Conservation (phyloP, 208 protist species). For the Crithidia brevicula region DNA sequence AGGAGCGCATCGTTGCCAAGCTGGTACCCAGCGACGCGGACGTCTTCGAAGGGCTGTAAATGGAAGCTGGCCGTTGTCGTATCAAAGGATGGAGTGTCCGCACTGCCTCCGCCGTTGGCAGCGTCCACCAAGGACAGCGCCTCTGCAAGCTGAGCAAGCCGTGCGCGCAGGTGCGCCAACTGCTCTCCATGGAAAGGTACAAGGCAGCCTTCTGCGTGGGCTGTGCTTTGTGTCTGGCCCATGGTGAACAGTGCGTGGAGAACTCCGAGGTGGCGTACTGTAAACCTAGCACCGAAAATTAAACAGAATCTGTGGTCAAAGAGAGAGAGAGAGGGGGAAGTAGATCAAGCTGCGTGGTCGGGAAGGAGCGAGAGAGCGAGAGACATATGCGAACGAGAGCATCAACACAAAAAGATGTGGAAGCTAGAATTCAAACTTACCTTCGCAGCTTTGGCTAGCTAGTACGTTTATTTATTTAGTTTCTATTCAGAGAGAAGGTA, state of each 20-base stretch:
- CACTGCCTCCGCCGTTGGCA: not conserved
- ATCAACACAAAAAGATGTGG: too few species aligned
- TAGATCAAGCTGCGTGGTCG: too few species aligned
- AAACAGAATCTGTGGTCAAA: too few species aligned
- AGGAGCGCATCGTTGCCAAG: slow-evolving; percentile 23
- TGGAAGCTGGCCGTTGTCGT: not conserved
- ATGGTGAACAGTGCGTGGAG: slow-evolving; percentile 1
- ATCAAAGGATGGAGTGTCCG: not conserved
- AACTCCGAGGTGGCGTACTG: too few species aligned
- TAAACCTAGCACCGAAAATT: slow-evolving; percentile 11
- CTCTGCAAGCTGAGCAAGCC: slow-evolving; percentile 3
- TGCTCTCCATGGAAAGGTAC: slow-evolving; percentile 2
- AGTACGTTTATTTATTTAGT: too few species aligned
- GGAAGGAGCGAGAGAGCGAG: too few species aligned
- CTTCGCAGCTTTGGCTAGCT: too few species aligned
- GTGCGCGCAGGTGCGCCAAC: not conserved
- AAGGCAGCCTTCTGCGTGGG: not conserved
- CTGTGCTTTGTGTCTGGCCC: slow-evolving; percentile 16
- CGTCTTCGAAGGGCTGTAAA: slow-evolving; percentile 21
- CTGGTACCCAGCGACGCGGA: slow-evolving; percentile 25
- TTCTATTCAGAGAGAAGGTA: too few species aligned
- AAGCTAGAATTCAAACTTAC: too few species aligned
- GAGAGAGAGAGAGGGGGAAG: slow-evolving; percentile 8
- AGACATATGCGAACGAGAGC: slow-evolving; percentile 6
- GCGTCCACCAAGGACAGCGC: slow-evolving; percentile 1